Evolutionary conservation across 108 stramenopile species (phyloP).

Genomic region (Schizochytrium sp.): DNA sequence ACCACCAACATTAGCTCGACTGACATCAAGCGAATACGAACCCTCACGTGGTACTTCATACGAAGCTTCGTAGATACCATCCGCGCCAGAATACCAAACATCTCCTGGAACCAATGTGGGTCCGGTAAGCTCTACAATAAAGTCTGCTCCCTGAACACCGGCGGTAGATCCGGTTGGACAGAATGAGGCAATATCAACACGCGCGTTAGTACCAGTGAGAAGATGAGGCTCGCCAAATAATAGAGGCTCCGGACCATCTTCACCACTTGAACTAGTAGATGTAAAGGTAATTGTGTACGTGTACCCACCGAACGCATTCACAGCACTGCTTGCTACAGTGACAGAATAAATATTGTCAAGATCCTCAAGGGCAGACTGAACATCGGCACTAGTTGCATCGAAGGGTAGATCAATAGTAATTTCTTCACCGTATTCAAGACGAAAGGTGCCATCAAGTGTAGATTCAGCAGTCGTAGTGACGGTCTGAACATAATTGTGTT

Average conservation of each 20-base stretch:
- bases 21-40: conserved; percentile 74
- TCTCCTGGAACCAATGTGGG: conserved; percentile 64
- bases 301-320: background rate
- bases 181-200: conserved; percentile 41
- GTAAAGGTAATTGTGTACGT: conserved; percentile 64
- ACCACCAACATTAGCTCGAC: conserved; percentile 73
- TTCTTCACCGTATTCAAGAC: conserved; percentile 52
- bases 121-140: conserved; percentile 74
- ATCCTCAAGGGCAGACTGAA: conserved; percentile 66
- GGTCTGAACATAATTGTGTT: conserved; percentile 30
- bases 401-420: conserved; percentile 42
- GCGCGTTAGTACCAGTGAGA: conserved; percentile 59
- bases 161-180: conserved; percentile 66
- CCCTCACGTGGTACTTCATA: conserved; percentile 79
- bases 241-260: conserved; percentile 36
- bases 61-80: conserved; percentile 74
- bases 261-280: background rate
- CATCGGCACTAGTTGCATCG: conserved; percentile 53
- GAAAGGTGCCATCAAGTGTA: conserved; percentile 53
- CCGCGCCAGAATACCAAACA: conserved; percentile 64
- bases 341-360: conserved; percentile 67
- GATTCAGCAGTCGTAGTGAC: background rate
- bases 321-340: conserved; percentile 44
- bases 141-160: conserved; percentile 77
- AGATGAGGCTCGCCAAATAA: conserved; percentile 72